phyloP scores from a whole-genome alignment of 805 yeast species.

The Hanseniaspora nectarophila region DNA sequence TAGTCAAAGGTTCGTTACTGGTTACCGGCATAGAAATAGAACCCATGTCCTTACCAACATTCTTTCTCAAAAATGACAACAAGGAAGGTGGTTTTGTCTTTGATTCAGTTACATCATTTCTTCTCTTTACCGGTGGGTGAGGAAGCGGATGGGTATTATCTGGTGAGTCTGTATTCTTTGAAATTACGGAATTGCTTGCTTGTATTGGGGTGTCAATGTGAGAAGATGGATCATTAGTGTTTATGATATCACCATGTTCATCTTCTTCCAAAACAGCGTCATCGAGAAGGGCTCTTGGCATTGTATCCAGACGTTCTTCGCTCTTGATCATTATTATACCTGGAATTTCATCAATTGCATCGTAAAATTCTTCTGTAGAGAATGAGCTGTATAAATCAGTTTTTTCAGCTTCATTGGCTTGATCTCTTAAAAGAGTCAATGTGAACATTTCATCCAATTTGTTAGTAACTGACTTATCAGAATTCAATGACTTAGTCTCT shows the following conservation, averaged over 20 bases:
- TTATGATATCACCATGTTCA: constrained; percentile 23
- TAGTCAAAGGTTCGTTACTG: constrained; percentile 80
- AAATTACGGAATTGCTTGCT: neutral
- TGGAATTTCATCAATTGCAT: constrained; percentile 49
- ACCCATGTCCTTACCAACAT: constrained; percentile 82
- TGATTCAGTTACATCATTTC: constrained; percentile 48
- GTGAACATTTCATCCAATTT: neutral
- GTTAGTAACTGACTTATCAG: neutral
- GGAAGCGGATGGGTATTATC: constrained; percentile 46
- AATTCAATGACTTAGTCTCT: neutral
- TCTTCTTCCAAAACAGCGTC: neutral
- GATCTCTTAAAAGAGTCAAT: neutral
- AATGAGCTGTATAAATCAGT: constrained; percentile 7
- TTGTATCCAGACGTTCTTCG: constrained; percentile 22
- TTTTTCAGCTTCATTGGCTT: neutral
- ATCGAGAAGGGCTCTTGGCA: neutral
- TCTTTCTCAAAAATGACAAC: constrained; percentile 67
- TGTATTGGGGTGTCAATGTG: neutral
- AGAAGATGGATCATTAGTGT: neutral
- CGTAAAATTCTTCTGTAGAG: constrained; percentile 43
- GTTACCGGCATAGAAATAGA: constrained; percentile 88
- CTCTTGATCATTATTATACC: constrained; percentile 49
- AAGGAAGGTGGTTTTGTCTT: constrained; percentile 69
- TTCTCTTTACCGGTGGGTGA: constrained; percentile 36
- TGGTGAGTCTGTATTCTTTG: neutral